Base-by-base conservation (phyloP, 164 flowering plant genomes). In the Santalum album region DNA sequence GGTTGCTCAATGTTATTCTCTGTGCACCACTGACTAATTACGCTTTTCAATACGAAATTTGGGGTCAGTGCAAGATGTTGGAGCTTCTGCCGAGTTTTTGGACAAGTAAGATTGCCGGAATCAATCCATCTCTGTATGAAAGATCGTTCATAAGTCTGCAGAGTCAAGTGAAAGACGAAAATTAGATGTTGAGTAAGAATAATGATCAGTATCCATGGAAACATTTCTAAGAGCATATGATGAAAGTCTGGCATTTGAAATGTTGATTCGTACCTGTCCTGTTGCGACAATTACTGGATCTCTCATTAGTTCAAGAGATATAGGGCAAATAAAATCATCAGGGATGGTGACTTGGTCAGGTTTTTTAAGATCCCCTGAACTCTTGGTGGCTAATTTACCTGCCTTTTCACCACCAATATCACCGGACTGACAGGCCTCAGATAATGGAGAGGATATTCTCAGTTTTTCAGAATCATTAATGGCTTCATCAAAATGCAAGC, bases 201-300 rank as follows among this genome's bases (percentile, higher is more conserved):
- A n/a, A n/a, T n/a, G n/a, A n/a, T n/a, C n/a, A n/a, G n/a, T n/a
- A n/a, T n/a, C n/a, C n/a, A n/a, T n/a, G n/a, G n/a, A n/a, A n/a
- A n/a, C n/a, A n/a, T n/a, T n/a, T n/a, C n/a, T n/a, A n/a, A n/a
- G n/a, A n/a, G n/a, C n/a, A n/a, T n/a, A n/a, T n/a, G n/a, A n/a
- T n/a, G n/a, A n/a, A n/a, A n/a, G n/a, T 25, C 18, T 24, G 9
- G 51, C 48, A 55, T 48, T 12, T n/a, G 26, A 56, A 4, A 55
- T 23, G 12, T 44, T 38, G 42, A 52, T 47, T 12, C 12, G 35
- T 69, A 91, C 96, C 98, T 91, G 98, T 61, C 98, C 98, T 0
- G 98, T 86, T 53, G 95, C 66, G 45, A 91, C 96, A 69, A 83
- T 88, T 44, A 88, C 96, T 40, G 98, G 98, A 75, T 91, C 98